phyloP scores from a whole-genome alignment of 306 rosid species.

The Rosa rugosa region DNA sequence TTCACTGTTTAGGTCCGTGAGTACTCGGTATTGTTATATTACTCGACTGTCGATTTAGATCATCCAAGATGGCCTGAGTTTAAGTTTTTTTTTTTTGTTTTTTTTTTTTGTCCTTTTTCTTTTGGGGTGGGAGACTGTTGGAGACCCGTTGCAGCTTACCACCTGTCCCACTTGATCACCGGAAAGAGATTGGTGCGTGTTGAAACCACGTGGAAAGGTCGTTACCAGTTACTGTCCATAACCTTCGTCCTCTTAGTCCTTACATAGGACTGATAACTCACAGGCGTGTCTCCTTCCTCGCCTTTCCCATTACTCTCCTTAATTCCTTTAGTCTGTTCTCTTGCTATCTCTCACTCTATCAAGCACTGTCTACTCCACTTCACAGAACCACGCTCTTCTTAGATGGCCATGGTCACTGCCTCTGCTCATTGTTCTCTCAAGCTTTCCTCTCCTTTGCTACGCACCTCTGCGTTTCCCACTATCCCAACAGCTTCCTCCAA shows the following conservation, averaged over 20 bases:
- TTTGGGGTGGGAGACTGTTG: no score
- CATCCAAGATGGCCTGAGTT: no score
- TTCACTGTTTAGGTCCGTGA: neutral
- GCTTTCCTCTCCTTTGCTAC: slow-evolving; percentile 19
- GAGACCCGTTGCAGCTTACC: no score
- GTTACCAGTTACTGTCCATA: neutral
- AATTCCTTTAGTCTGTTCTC: neutral
- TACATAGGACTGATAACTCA: neutral
- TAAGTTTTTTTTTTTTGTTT: no score
- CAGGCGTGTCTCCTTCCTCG: slow-evolving; percentile 71
- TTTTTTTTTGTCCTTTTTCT: no score
- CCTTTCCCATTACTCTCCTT: slow-evolving; percentile 40
- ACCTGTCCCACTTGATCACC: neutral
- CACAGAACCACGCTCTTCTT: neutral
- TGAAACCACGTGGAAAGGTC: slow-evolving; percentile 42
- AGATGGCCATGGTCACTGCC: slow-evolving; percentile 50
- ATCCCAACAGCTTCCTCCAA: slow-evolving; percentile 25
- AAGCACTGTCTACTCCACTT: neutral
- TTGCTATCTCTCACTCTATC: neutral
- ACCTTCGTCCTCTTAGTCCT: neutral
- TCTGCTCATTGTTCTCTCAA: slow-evolving; percentile 24
- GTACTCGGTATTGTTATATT: no score
- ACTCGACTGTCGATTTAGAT: no score
- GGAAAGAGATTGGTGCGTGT: slow-evolving; percentile 6
- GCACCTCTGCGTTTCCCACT: slow-evolving; percentile 27